Percentiles rank a stretch among this genome's conserved stretches.
Conservation (phyloP, 257 asterid genomes). For the Jacaranda copaia region DNA sequence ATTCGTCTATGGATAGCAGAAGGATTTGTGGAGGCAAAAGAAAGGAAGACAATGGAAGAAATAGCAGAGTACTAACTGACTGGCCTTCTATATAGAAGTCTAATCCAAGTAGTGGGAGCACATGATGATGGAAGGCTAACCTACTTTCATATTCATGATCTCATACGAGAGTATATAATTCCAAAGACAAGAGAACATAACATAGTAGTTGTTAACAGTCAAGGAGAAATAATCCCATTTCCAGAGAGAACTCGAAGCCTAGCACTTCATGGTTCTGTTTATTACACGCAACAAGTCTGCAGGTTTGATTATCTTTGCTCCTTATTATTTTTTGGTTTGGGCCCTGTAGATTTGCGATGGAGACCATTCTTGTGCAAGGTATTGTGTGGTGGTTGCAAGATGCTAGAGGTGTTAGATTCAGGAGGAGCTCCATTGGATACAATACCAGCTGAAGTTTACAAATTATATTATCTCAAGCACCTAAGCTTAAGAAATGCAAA, state of each 20-base stretch:
- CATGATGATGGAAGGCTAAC: neutral
- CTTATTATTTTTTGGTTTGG: constrained; percentile 16
- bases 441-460: constrained; percentile 38
- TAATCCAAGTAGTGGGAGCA: constrained; percentile 33
- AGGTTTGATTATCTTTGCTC: neutral
- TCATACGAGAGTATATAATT: constrained; percentile 22
- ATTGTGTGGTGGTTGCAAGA: neutral
- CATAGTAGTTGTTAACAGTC: neutral
- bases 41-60: constrained; percentile 28
- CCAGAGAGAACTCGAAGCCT: constrained; percentile 18
- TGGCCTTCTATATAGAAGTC: constrained; percentile 38
- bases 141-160: constrained; percentile 37
- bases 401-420: constrained; percentile 34
- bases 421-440: constrained; percentile 7
- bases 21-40: neutral
- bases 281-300: neutral
- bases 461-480: constrained; percentile 31
- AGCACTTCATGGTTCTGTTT: neutral
- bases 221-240: neutral
- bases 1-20: constrained; percentile 37
- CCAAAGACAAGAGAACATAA: constrained; percentile 23
- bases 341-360: neutral
- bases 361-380: neutral
- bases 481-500: constrained; percentile 9
- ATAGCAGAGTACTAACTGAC: constrained; percentile 38